phyloP scores from a whole-genome alignment of 345 rosid species.

The Arabidopsis suecica region DNA sequence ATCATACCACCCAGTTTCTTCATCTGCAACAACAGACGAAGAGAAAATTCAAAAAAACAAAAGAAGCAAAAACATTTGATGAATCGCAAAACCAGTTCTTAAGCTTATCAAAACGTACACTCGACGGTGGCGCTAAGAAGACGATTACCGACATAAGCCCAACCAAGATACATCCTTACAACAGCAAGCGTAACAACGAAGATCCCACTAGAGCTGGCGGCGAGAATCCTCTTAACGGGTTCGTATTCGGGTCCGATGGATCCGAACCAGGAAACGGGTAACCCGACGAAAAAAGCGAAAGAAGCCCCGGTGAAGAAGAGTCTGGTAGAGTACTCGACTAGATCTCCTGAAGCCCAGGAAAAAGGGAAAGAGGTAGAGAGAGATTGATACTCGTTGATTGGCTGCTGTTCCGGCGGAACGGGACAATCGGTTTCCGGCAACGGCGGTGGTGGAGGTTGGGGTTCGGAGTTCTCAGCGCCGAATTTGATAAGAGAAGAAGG shows the following conservation, averaged over 20 bases:
- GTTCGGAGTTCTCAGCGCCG: constrained; percentile 59
- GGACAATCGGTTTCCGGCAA: constrained; percentile 81
- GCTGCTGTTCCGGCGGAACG: constrained; percentile 83
- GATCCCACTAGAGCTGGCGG: constrained; percentile 75
- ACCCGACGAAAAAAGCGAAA: constrained; percentile 68
- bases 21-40: constrained; percentile 59
- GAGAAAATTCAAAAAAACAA: neutral
- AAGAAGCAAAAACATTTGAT: neutral
- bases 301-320: constrained; percentile 74
- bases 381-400: constrained; percentile 81
- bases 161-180: constrained; percentile 91
- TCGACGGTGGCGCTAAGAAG: constrained; percentile 97
- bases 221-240: constrained; percentile 61
- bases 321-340: constrained; percentile 62
- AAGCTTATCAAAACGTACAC: constrained; percentile 47
- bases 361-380: constrained; percentile 88
- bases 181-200: constrained; percentile 83
- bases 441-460: constrained; percentile 40
- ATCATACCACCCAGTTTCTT: constrained; percentile 98
- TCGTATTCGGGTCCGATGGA: constrained; percentile 68
- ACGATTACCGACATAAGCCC: constrained; percentile 97
- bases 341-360: constrained; percentile 73
- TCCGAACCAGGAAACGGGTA: constrained; percentile 90
- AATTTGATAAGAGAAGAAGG: constrained; percentile 50
- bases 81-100: neutral